Evolutionary conservation across 495 filamentous ascomycete genomes (phyloP).

Genomic region (Bombardia bombarda): DNA sequence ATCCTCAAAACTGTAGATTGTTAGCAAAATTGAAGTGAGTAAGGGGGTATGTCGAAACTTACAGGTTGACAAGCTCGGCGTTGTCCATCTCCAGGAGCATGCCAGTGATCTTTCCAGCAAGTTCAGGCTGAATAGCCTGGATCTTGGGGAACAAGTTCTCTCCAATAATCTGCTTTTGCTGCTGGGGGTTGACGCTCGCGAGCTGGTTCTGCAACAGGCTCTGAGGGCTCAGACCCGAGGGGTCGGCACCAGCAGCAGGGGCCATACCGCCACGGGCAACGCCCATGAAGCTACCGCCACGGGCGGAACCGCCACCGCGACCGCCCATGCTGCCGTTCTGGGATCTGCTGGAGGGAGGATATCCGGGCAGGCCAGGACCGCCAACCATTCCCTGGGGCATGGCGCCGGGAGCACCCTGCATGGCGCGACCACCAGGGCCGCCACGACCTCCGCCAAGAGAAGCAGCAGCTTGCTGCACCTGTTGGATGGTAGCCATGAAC

Average conservation of each 20-base stretch:
- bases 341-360: constrained; percentile 41
- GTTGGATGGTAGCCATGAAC: constrained; percentile 56
- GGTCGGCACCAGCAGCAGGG: constrained; percentile 10
- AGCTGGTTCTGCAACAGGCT: constrained; percentile 43
- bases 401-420: constrained; percentile 60
- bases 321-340: constrained; percentile 33
- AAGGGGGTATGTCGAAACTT: constrained; percentile 42
- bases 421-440: constrained; percentile 62
- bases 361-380: constrained; percentile 59
- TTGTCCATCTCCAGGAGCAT: constrained; percentile 99
- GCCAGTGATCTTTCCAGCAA: constrained; percentile 98
- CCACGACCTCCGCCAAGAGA: constrained; percentile 60
- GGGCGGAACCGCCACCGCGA: constrained; percentile 30
- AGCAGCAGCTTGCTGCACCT: constrained; percentile 53
- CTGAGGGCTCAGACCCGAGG: constrained; percentile 30
- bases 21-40: constrained; percentile 14
- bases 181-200: constrained; percentile 46
- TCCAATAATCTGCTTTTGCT: constrained; percentile 97
- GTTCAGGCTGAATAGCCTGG: constrained; percentile 78
- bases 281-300: constrained; percentile 23
- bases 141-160: constrained; percentile 99
- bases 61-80: constrained; percentile 84
- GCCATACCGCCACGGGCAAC: constrained; percentile 49
- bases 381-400: constrained; percentile 47
- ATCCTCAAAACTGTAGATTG: constrained; percentile 66